Evolutionary conservation across 495 filamentous ascomycete genomes (phyloP).

Genomic region (Talaromyces liani): DNA sequence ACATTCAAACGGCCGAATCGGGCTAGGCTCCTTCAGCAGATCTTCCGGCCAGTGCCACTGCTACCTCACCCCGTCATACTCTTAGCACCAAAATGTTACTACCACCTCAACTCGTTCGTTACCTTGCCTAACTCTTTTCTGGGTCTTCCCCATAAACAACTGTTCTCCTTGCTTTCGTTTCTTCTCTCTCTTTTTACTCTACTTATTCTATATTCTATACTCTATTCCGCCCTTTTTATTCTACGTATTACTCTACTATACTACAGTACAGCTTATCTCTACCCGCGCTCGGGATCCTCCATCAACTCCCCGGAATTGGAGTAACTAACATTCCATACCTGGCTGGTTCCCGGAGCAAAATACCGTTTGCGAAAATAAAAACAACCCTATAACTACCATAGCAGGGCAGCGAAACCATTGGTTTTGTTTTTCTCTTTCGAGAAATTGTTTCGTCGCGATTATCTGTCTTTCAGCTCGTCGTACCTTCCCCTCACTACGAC

Average conservation of each 20-base stretch:
- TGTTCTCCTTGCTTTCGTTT: slow-evolving; percentile 4
- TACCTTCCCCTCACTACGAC: neutral
- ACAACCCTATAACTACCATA: neutral
- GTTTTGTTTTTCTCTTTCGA: neutral
- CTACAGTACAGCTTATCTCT: neutral
- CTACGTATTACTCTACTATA: neutral
- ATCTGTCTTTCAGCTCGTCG: neutral
- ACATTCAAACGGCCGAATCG: neutral
- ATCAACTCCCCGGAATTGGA: neutral
- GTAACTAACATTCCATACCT: neutral
- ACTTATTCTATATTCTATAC: neutral
- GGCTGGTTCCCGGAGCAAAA: slow-evolving; percentile 1
- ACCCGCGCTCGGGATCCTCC: neutral
- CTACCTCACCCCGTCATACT: slow-evolving; percentile 7
- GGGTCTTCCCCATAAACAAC: slow-evolving; percentile 4
- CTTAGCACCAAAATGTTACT: neutral
- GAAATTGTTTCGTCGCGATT: neutral
- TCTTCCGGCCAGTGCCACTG: neutral
- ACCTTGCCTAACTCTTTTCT: slow-evolving; percentile 1
- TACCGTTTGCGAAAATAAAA: neutral
- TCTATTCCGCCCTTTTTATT: slow-evolving; percentile 1
- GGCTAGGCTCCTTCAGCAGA: neutral
- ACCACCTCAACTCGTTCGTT: slow-evolving; percentile 4
- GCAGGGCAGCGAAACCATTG: neutral
- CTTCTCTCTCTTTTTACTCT: slow-evolving; percentile 5